Base-by-base conservation (phyloP, 2,329 filamentous ascomycete genomes). In the Pyrenophora graminea region DNA sequence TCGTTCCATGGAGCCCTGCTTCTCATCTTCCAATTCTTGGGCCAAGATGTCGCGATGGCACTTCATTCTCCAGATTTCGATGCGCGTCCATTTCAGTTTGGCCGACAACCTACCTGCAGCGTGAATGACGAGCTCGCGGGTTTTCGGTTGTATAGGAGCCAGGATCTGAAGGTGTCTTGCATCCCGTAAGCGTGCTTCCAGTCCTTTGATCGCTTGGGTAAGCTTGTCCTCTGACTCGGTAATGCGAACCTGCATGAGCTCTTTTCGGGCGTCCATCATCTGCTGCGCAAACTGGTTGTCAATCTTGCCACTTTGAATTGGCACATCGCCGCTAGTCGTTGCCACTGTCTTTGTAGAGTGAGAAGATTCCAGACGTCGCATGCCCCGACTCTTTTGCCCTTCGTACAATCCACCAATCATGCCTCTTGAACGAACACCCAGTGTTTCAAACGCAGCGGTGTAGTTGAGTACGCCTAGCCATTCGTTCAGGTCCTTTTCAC, bases 381-480 rank as follows among this genome's bases (percentile, higher is more conserved):
- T 85, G 2, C 86, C 88, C 48, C 88, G 83, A 41, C 85, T 82
- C 48, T 83, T 82, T 68, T 96, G 91, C 2, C 89, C 90, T 66
- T 96, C 91, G 64, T 96, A 94, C 61, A 88, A 86, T 5, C 88
- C 88, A 10, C 90, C 91, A 45, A 94, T 82, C 49, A 96, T 87
- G 18, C 91, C 92, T 62, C 93, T 85, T 80, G 96, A 95, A 37
- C 91, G 85, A 5, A 97, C 91, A 10, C 93, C 92, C 5, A 92
- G 90, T 0, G 91, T 96, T 61, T 91, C 85, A 72, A 97, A 97
- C 1, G 94, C 90, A 7, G 94, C 92, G 30, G 93, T 93, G 69
- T 97, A 97, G 71, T 99, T 99, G 53, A 99, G 82, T 67, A 96
- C 94, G 6, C 89, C 90, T 23, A 99, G 79, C 94, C 94, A 99